Conservation (phyloP, 495 filamentous ascomycete species). For the Lophium mytilinum region DNA sequence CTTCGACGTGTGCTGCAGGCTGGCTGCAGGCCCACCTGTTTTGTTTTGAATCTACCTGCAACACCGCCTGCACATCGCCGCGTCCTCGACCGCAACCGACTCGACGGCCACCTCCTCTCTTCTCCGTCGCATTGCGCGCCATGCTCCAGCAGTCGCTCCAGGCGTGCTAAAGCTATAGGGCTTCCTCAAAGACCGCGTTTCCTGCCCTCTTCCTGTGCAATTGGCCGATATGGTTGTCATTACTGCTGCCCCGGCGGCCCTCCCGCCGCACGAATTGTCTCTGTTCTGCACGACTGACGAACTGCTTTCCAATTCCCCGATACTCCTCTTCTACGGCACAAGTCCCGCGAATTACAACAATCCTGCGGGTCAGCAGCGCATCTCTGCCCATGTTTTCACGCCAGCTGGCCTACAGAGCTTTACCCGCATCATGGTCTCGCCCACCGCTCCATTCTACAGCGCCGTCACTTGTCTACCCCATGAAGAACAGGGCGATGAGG, state of each 20-base stretch:
- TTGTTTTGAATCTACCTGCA: too few species aligned
- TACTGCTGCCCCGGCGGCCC: conserved; percentile 49
- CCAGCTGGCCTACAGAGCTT: conserved; percentile 81
- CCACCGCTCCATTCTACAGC: conserved; percentile 87
- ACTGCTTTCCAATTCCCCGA: conserved; percentile 59
- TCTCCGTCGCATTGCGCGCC: too few species aligned
- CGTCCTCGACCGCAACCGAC: too few species aligned
- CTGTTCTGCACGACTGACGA: conserved; percentile 78
- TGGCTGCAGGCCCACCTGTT: too few species aligned
- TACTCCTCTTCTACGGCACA: conserved; percentile 73
- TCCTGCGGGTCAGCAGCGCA: conserved; percentile 78
- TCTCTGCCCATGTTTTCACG: conserved; percentile 86
- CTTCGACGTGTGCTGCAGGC: too few species aligned
- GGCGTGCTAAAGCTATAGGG: too few species aligned
- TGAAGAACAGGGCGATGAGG: conserved; percentile 87
- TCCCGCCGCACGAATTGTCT: conserved; percentile 67
- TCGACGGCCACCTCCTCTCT: too few species aligned
- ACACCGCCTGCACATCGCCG: too few species aligned
- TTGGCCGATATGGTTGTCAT: conserved; percentile 55
- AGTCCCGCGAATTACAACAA: conserved; percentile 67
- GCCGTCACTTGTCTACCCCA: conserved; percentile 87
- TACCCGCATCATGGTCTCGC: conserved; percentile 82
- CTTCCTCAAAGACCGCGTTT: too few species aligned
- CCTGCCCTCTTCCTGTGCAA: background rate
- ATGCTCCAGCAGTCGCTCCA: too few species aligned